Conservation (phyloP, 2,329 filamentous ascomycete genomes). For the Neofusicoccum kwambonambiense region DNA sequence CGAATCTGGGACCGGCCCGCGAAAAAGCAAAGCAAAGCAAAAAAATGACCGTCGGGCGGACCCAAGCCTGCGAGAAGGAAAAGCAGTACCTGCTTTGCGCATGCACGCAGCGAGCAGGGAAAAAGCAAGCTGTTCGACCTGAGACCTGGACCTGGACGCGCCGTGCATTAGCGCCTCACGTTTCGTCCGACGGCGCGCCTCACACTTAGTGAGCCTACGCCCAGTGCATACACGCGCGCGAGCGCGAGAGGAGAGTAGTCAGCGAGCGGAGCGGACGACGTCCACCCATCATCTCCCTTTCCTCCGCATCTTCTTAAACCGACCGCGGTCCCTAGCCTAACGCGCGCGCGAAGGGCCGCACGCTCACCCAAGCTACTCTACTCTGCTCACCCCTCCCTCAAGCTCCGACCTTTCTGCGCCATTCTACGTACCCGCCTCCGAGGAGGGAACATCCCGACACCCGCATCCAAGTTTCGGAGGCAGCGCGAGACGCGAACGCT, state of each 20-base stretch:
- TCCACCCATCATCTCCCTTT: neutral
- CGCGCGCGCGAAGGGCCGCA: neutral
- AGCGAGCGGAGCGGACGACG: neutral
- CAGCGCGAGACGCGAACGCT: neutral
- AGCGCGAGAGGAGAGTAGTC: neutral
- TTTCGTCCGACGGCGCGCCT: slow-evolving; percentile 3
- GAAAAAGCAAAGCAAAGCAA: neutral
- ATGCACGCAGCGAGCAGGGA: neutral
- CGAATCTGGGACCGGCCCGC: slow-evolving; percentile 7
- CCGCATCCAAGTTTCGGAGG: neutral
- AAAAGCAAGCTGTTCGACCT: neutral
- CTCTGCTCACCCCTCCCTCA: too few relatives aligned
- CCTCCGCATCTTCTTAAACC: neutral
- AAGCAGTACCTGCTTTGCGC: neutral
- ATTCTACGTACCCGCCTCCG: neutral
- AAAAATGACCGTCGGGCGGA: neutral
- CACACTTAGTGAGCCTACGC: neutral
- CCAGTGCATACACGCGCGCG: neutral
- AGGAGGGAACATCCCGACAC: neutral
- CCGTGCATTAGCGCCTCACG: slow-evolving; percentile 9
- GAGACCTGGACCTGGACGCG: neutral
- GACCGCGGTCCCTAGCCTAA: neutral
- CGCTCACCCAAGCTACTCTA: too few relatives aligned
- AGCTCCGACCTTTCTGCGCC: neutral
- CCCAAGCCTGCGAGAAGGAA: neutral